phyloP scores from a whole-genome alignment of 129 eudicot genomes.

The Centrapalus pauciflorus region DNA sequence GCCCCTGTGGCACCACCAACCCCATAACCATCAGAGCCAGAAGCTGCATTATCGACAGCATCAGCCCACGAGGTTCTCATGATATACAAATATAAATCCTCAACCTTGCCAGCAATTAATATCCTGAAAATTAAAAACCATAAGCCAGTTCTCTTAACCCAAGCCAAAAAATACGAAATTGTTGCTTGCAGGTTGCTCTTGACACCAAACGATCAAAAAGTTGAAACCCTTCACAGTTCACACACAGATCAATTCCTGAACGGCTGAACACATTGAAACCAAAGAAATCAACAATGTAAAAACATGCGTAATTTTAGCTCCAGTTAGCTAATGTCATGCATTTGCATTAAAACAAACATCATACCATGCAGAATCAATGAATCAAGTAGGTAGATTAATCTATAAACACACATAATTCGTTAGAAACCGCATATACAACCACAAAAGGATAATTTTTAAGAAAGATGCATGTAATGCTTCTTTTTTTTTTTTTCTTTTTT shows the following conservation, averaged over 20 bases:
- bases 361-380: slow-evolving; percentile 7
- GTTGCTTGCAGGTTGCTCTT: slow-evolving; percentile 8
- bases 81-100: slow-evolving; percentile 1
- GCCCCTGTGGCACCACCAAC: slow-evolving; percentile 24
- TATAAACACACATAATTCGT: neutral
- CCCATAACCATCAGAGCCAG: slow-evolving; percentile 46
- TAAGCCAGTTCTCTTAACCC: slow-evolving; percentile 21
- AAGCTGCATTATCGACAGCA: slow-evolving; percentile 68
- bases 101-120: neutral
- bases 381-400: slow-evolving; percentile 12
- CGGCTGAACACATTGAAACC: slow-evolving; percentile 10
- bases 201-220: neutral
- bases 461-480: neutral
- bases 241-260: slow-evolving; percentile 21
- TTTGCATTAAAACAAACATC: neutral
- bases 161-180: slow-evolving; percentile 10
- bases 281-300: neutral
- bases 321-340: slow-evolving; percentile 1
- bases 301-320: slow-evolving; percentile 1
- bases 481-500: no score
- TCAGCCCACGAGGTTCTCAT: slow-evolving; percentile 92
- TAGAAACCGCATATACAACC: neutral
- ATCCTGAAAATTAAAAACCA: neutral
- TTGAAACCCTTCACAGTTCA: slow-evolving; percentile 4
- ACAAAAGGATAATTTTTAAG: neutral